Evolutionary conservation across 2,329 filamentous ascomycete species (phyloP).

Genomic region (Colletotrichum sp.): DNA sequence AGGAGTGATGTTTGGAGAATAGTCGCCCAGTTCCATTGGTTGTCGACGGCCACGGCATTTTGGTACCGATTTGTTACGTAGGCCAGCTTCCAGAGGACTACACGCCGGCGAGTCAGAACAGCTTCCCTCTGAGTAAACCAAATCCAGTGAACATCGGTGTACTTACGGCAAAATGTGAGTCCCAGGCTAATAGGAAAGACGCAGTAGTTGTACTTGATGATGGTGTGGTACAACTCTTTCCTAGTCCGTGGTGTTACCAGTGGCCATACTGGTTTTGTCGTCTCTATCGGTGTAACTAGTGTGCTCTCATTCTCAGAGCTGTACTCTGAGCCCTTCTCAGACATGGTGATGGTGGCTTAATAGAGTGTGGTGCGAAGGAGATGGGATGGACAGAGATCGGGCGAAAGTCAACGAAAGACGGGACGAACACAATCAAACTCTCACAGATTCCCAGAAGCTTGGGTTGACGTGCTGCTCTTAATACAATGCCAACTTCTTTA

Average conservation of each 20-base stretch:
- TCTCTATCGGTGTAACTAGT: not conserved
- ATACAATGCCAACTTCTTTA: not conserved
- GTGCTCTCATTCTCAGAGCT: not conserved
- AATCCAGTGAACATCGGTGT: too few relatives aligned
- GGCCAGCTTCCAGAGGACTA: not conserved
- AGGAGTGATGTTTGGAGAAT: not conserved
- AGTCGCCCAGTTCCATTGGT: not conserved
- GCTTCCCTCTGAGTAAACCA: fast-evolving
- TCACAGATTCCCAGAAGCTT: not conserved
- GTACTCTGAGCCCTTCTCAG: not conserved
- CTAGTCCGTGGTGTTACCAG: not conserved
- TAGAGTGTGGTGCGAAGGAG: not conserved
- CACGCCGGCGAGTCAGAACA: not conserved
- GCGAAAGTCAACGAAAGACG: not conserved
- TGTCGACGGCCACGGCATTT: not conserved
- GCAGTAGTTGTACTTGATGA: not conserved
- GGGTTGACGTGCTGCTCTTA: not conserved
- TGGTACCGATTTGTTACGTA: not conserved
- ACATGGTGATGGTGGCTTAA: not conserved
- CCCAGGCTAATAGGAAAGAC: not conserved
- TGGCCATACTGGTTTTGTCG: not conserved
- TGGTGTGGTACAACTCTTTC: not conserved
- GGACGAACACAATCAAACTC: not conserved
- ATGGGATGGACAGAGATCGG: not conserved
- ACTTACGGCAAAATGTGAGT: not conserved